Evolutionary conservation across 2,329 filamentous ascomycete species (phyloP).

Genomic region (Aureobasidium melanogenum): DNA sequence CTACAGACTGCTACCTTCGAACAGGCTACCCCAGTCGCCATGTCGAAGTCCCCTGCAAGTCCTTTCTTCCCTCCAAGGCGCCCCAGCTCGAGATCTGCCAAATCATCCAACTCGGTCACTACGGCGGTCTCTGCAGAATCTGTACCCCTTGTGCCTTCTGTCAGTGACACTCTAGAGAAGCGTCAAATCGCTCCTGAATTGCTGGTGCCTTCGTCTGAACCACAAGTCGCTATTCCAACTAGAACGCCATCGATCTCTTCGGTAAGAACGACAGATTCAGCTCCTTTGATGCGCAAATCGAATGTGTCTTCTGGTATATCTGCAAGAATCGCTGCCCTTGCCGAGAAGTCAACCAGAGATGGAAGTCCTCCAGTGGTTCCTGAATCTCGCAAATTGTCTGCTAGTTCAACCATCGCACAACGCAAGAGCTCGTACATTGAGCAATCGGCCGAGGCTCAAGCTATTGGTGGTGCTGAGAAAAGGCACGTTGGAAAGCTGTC

Average conservation of each 20-base stretch:
- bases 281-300: slow-evolving; percentile 42
- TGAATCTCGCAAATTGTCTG: slow-evolving; percentile 4
- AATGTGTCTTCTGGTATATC: slow-evolving; percentile 88
- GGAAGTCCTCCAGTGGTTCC: slow-evolving; percentile 13
- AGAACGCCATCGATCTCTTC: slow-evolving; percentile 1
- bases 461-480: not conserved
- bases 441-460: not conserved
- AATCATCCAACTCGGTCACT: slow-evolving; percentile 17
- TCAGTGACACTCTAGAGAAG: not conserved
- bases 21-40: slow-evolving; percentile 70
- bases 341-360: slow-evolving; percentile 50
- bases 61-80: slow-evolving; percentile 45
- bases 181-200: not conserved
- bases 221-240: not conserved
- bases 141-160: not conserved
- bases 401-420: not conserved
- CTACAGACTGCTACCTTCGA: slow-evolving; percentile 72
- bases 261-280: not conserved
- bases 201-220: not conserved
- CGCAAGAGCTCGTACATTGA: slow-evolving; percentile 11
- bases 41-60: slow-evolving; percentile 75
- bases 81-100: slow-evolving; percentile 18
- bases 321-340: slow-evolving; percentile 85
- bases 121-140: not conserved
- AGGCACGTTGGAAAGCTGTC: not conserved